Evolutionary conservation across 768 basidiomycete genomes (phyloP).

Genomic region (Collybia sordida): DNA sequence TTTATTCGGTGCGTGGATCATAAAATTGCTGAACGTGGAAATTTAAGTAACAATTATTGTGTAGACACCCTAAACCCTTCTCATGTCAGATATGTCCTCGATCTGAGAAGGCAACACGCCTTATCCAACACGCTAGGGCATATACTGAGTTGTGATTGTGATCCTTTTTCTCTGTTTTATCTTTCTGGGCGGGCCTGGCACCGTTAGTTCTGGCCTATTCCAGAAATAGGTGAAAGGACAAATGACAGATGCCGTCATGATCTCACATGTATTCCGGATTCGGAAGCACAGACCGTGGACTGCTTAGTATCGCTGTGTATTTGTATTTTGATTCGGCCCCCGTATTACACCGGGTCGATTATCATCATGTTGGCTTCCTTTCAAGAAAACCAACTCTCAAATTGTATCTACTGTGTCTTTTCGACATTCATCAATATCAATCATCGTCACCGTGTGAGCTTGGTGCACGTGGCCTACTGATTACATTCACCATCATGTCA

Average conservation of each 20-base stretch:
- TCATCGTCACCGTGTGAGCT: too few relatives aligned
- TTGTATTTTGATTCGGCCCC: too few relatives aligned
- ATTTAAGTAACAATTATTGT: constrained; percentile 1
- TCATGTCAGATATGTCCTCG: constrained; percentile 46
- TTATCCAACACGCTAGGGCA: constrained; percentile 28
- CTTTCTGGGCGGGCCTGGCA: neutral
- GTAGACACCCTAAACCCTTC: constrained; percentile 54
- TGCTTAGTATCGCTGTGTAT: too few relatives aligned
- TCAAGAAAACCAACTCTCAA: too few relatives aligned
- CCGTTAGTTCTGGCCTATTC: neutral
- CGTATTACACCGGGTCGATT: too few relatives aligned
- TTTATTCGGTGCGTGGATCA: constrained; percentile 43
- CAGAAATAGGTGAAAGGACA: constrained; percentile 1
- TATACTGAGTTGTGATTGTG: constrained; percentile 9
- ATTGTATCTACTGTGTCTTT: too few relatives aligned
- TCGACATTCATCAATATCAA: too few relatives aligned
- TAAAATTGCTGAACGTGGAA: neutral
- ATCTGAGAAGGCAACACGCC: constrained; percentile 24
- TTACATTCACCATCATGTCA: neutral
- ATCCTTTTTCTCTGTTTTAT: neutral
- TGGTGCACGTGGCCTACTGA: too few relatives aligned
- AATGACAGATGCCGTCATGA: neutral
- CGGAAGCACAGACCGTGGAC: too few relatives aligned
- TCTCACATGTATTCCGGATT: too few relatives aligned
- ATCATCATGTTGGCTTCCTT: too few relatives aligned